Conservation (phyloP, 495 filamentous ascomycete species). For the Penicilliopsis zonata region DNA sequence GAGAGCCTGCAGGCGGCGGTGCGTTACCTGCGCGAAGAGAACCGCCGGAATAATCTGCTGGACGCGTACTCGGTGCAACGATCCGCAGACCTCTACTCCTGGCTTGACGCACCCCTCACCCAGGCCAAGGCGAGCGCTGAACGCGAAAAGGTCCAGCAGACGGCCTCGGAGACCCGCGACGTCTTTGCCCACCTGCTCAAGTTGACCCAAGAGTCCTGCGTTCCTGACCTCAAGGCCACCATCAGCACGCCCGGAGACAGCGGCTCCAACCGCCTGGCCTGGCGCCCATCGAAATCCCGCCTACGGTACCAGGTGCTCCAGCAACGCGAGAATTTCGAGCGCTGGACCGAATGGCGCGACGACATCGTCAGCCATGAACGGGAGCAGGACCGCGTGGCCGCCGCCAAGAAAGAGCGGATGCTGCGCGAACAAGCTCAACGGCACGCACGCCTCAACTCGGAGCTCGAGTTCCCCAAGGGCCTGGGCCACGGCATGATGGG, state of each 20-base stretch:
- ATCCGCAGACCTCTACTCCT: slow-evolving; percentile 33
- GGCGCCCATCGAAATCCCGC: slow-evolving; percentile 47
- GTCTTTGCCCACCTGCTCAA: slow-evolving; percentile 60
- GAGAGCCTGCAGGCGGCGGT: slow-evolving; percentile 60
- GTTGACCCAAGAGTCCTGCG: slow-evolving; percentile 44
- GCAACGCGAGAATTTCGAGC: slow-evolving; percentile 48
- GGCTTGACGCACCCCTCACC: slow-evolving; percentile 55
- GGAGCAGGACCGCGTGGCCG: slow-evolving; percentile 28
- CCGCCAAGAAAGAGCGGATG: slow-evolving; percentile 23
- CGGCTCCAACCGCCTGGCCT: slow-evolving; percentile 40
- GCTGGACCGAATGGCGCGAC: slow-evolving; percentile 48
- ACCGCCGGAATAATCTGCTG: slow-evolving; percentile 47
- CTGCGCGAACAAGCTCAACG: slow-evolving; percentile 13
- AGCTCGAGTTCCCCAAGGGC: slow-evolving; percentile 21
- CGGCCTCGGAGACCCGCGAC: slow-evolving; percentile 56
- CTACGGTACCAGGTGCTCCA: slow-evolving; percentile 46
- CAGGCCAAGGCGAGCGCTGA: slow-evolving; percentile 25
- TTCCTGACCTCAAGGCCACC: slow-evolving; percentile 41
- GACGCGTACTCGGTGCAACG: slow-evolving; percentile 50
- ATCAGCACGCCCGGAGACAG: slow-evolving; percentile 23
- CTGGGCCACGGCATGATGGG: slow-evolving; percentile 34
- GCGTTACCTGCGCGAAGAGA: slow-evolving; percentile 68
- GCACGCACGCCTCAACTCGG: slow-evolving; percentile 19
- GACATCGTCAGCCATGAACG: slow-evolving; percentile 36
- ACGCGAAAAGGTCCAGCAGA: slow-evolving; percentile 44